Base-by-base conservation (phyloP, 2,329 filamentous ascomycete species). In the Fusarium keratoplasticum region DNA sequence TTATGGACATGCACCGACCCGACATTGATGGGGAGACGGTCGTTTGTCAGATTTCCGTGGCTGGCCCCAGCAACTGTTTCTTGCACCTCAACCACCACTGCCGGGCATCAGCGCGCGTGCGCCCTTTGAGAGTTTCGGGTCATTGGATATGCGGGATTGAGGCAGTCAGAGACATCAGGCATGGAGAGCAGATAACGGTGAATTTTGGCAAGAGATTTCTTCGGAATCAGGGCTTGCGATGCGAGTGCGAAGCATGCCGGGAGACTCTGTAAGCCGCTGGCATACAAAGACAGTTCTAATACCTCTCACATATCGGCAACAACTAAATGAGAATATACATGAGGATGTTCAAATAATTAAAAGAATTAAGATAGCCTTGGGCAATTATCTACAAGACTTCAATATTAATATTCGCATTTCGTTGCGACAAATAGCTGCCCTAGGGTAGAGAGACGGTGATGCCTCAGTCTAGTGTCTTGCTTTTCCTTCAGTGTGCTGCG, bases 141-240 rank as follows among this genome's bases (percentile, higher is more conserved):
- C 57, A 60, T 27, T 60, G 57, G 57, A 42, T 60, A 40, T 60
- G 57, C 18, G 57, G 20, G 10, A 60, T 60, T 6, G 57, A 60
- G 18, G 57, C 57, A 27, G 27, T 10, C 5, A 60, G 36, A 8
- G 57, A 60, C 27, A 42, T 60, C n/a, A 18, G 57, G 20, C 57
- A 60, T 31, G 57, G 57, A 11, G 57, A 60, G 25, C 57, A 60
- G 25, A 60, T 60, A 14, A 42, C 57, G 5, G 57, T 27, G 16
- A 60, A 60, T 31, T 60, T 60, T 18, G 57, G 57, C 16, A 60
- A 60, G 57, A 60, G 57, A 35, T 60, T 60, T 22, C 57, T 60
- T 60, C 35, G 57, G 14, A 60, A 40, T 20, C 57, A 60, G 57
- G 57, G 57, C 18, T 60, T 60, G 57, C 57, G 57, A 5, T 60